A percentile compares a stretch with the other conserved stretches of the same genome.
These are phyloP conservation scores for Nitzschia sp. DNA, from an alignment of 108 stramenopile species.

Conservation along the genomic window DNA sequence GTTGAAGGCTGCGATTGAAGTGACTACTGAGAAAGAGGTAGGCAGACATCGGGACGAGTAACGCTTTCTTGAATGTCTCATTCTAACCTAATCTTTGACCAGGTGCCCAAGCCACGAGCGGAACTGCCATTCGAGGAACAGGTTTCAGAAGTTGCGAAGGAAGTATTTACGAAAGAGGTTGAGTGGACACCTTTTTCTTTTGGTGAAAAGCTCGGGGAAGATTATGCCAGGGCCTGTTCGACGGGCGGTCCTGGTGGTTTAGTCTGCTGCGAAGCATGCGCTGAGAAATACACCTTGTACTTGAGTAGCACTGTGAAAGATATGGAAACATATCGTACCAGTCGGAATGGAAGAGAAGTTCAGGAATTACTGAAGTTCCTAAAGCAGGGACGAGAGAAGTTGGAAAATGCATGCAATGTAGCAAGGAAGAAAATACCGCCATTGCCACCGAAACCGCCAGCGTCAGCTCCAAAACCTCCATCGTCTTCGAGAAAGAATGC, in stretches of 20 bases:
- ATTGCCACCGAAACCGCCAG: not conserved
- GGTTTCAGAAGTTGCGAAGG: constrained; percentile 1
- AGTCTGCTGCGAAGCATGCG: constrained; percentile 75
- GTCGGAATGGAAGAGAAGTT: constrained; percentile 31
- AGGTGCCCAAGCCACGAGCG: too few relatives aligned
- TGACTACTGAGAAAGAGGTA: constrained; percentile 20
- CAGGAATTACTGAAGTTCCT: constrained; percentile 34
- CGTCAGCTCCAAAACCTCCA: not conserved
- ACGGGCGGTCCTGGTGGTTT: constrained; percentile 82
- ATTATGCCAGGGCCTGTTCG: constrained; percentile 54
- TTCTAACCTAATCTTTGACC: too few relatives aligned
- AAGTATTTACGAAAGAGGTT: constrained; percentile 28
- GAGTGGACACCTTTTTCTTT: constrained; percentile 27
- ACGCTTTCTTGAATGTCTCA: too few relatives aligned
- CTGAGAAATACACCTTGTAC: constrained; percentile 58
- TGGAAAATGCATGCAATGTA: constrained; percentile 16
- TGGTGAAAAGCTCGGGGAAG: not conserved
- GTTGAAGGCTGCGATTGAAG: constrained; percentile 17
- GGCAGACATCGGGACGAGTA: too few relatives aligned
- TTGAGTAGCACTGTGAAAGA: constrained; percentile 34
- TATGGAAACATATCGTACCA: constrained; percentile 36
- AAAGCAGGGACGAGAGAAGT: constrained; percentile 13
- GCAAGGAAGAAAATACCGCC: constrained; percentile 37
- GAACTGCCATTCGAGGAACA: too few relatives aligned
- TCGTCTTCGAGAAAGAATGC: not conserved